These are phyloP conservation scores for Cairneyella variabilis DNA, from an alignment of 495 filamentous ascomycete genomes.

Conservation along the genomic window DNA sequence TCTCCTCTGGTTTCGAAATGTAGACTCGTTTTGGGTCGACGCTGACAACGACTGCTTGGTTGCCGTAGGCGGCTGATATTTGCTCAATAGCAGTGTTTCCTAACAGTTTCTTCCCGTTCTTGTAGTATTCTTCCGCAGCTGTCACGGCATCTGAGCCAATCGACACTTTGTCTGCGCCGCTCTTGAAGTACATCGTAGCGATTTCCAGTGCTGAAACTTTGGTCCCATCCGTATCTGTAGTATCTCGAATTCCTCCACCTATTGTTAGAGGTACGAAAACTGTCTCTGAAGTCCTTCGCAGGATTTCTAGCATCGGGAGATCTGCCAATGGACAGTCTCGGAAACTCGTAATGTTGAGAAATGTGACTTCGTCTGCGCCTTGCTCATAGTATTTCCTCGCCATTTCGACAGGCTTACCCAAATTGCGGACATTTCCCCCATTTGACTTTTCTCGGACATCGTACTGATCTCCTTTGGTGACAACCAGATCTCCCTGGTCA, in stretches of 20 bases:
- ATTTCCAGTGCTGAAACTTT: constrained; percentile 83
- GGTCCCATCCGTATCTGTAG: constrained; percentile 84
- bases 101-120: constrained; percentile 56
- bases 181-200: constrained; percentile 96
- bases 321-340: constrained; percentile 89
- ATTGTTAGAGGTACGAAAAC: constrained; percentile 98
- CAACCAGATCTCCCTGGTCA: constrained; percentile 90
- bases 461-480: constrained; percentile 98
- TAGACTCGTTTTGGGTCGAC: constrained; percentile 92
- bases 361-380: constrained; percentile 94
- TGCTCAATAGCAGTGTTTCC: constrained; percentile 90
- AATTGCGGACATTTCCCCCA: constrained; percentile 79
- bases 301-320: constrained; percentile 91
- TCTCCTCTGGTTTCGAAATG: constrained; percentile 66
- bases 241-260: constrained; percentile 91
- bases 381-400: constrained; percentile 92
- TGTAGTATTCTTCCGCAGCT: constrained; percentile 86
- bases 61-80: constrained; percentile 90
- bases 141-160: constrained; percentile 93
- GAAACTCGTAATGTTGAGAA: constrained; percentile 97
- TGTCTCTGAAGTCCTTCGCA: constrained; percentile 79
- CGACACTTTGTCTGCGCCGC: constrained; percentile 96
- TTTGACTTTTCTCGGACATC: constrained; percentile 91
- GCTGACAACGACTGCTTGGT: constrained; percentile 94
- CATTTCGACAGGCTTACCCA: constrained; percentile 96